phyloP scores from a whole-genome alignment of 2,329 filamentous ascomycete species.

The Ampelomyces quisqualis region DNA sequence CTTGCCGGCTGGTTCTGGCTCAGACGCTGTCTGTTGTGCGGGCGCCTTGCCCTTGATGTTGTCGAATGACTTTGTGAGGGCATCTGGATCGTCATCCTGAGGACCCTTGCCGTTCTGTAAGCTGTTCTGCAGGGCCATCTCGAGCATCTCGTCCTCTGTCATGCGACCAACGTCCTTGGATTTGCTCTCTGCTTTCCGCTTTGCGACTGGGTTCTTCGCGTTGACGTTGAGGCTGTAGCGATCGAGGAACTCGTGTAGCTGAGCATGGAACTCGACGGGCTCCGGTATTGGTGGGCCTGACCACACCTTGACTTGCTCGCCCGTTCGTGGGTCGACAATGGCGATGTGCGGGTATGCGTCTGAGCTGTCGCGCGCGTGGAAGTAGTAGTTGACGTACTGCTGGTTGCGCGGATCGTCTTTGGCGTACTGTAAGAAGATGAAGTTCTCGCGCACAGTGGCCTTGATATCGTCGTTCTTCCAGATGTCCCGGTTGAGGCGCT shows the following conservation, averaged over 20 bases:
- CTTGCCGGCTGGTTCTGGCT: slow-evolving; percentile 4
- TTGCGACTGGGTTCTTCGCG: slow-evolving; percentile 90
- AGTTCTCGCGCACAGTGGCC: slow-evolving; percentile 84
- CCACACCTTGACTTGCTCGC: slow-evolving; percentile 97
- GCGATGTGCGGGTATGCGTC: slow-evolving; percentile 94
- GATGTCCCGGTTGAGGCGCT: slow-evolving; percentile 88
- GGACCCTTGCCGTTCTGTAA: slow-evolving; percentile 59
- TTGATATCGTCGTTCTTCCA: slow-evolving; percentile 85
- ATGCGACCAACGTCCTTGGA: slow-evolving; percentile 78
- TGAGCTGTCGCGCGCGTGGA: slow-evolving; percentile 73
- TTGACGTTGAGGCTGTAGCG: slow-evolving; percentile 85
- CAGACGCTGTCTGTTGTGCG: slow-evolving; percentile 20
- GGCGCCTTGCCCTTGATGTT: slow-evolving; percentile 57
- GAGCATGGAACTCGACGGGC: slow-evolving; percentile 79
- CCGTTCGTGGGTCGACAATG: slow-evolving; percentile 91
- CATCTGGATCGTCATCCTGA: slow-evolving; percentile 78
- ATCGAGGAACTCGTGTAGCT: slow-evolving; percentile 94
- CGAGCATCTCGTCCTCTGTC: slow-evolving; percentile 96
- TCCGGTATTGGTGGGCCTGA: slow-evolving; percentile 77
- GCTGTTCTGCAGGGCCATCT: slow-evolving; percentile 90
- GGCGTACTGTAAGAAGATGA: slow-evolving; percentile 92
- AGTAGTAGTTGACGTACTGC: slow-evolving; percentile 89
- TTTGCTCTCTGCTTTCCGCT: slow-evolving; percentile 69
- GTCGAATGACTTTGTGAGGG: slow-evolving; percentile 68
- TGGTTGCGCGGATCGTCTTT: slow-evolving; percentile 78